phyloP scores from a whole-genome alignment of 345 rosid genomes.

The Euphorbia peplus region DNA sequence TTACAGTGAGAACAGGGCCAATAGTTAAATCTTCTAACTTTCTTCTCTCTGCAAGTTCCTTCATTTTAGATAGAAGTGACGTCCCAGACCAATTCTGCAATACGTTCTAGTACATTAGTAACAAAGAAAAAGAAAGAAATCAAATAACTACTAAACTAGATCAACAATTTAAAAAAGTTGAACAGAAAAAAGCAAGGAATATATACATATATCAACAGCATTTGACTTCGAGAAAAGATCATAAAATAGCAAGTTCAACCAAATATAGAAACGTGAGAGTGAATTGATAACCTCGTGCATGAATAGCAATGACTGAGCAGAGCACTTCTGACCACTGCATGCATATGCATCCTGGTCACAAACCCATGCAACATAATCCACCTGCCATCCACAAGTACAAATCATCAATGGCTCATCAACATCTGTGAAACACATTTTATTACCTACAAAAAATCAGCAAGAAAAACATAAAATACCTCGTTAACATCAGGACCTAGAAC shows the following conservation, averaged over 20 bases:
- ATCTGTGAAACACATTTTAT: neutral
- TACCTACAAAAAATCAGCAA: neutral
- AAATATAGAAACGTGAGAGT: neutral
- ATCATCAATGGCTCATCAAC: constrained; percentile 6
- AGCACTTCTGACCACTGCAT: constrained; percentile 98
- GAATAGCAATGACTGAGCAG: constrained; percentile 92
- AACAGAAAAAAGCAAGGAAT: neutral
- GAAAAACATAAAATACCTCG: constrained; percentile 52
- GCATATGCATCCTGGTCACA: constrained; percentile 99
- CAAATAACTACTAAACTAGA: neutral
- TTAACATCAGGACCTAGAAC: constrained; percentile 93
- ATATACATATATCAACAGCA: neutral
- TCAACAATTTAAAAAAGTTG: neutral
- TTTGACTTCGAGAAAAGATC: neutral
- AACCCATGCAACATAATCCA: constrained; percentile 92
- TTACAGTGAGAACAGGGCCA: constrained; percentile 96
- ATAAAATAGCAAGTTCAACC: neutral
- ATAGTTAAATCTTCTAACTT: constrained; percentile 83
- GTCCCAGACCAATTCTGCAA: constrained; percentile 77
- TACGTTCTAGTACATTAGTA: constrained; percentile 5
- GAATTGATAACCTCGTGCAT: constrained; percentile 75
- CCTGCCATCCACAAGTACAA: constrained; percentile 43
- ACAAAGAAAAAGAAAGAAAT: neutral
- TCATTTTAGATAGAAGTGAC: constrained; percentile 59
- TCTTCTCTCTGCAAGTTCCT: constrained; percentile 82